Conservation (phyloP, 495 filamentous ascomycete genomes). For the Podospora appendiculata region DNA sequence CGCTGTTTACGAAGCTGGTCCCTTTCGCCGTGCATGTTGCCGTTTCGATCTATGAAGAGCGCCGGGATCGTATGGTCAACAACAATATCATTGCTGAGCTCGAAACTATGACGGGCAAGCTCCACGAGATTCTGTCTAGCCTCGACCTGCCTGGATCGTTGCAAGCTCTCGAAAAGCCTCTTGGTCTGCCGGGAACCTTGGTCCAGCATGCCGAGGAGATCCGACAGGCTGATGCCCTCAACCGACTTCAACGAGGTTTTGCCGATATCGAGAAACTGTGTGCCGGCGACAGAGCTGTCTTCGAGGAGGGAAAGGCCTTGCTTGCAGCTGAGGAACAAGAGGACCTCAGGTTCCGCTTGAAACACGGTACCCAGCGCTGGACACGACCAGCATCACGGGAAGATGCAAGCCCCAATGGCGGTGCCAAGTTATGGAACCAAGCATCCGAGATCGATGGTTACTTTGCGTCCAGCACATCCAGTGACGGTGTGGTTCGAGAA, state of each 20-base stretch:
- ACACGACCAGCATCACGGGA: constrained; percentile 52
- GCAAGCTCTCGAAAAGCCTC: constrained; percentile 89
- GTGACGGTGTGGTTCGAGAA: constrained; percentile 69
- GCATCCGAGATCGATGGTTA: constrained; percentile 78
- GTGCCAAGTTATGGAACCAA: constrained; percentile 66
- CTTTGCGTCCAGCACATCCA: constrained; percentile 74
- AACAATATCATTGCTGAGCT: constrained; percentile 77
- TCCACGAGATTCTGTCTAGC: constrained; percentile 74
- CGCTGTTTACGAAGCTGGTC: constrained; percentile 84
- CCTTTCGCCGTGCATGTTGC: constrained; percentile 94
- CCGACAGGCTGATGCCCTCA: constrained; percentile 80
- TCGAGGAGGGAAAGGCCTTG: constrained; percentile 72
- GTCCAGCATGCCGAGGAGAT: constrained; percentile 91
- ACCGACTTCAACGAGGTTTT: constrained; percentile 65
- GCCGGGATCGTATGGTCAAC: constrained; percentile 81
- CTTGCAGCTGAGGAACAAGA: constrained; percentile 75
- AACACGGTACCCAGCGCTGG: constrained; percentile 89
- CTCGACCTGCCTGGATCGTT: constrained; percentile 88
- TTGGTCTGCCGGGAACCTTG: constrained; percentile 79
- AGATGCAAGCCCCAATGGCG: constrained; percentile 48
- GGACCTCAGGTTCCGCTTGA: constrained; percentile 64
- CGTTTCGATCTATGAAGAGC: constrained; percentile 89
- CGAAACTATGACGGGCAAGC: constrained; percentile 68
- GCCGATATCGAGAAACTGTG: constrained; percentile 84
- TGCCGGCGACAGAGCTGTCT: constrained; percentile 61